A percentile compares a stretch with the other conserved stretches of the same genome.
Evolutionary conservation across 1,284 basidiomycete species (phyloP).

Genomic region (Garcileccinum viscosum): DNA sequence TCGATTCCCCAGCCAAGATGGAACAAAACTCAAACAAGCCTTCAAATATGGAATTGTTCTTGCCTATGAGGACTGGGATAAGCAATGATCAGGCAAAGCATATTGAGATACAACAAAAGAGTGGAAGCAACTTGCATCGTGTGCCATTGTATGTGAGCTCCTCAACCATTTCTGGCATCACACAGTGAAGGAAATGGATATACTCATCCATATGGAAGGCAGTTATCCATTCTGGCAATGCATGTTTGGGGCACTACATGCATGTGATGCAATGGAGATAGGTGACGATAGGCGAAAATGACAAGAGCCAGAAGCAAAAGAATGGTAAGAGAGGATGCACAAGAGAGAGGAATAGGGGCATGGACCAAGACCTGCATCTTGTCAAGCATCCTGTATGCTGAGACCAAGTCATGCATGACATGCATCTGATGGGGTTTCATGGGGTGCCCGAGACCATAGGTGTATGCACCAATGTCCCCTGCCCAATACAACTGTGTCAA

Average conservation of each 20-base stretch:
- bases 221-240: constrained; percentile 85
- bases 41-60: constrained; percentile 97
- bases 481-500: not conserved
- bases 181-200: constrained; percentile 86
- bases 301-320: not conserved
- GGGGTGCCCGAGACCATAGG: constrained; percentile 87
- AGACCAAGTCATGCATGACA: constrained; percentile 91
- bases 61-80: constrained; percentile 79
- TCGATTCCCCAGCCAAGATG: constrained; percentile 94
- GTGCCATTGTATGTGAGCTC: constrained; percentile 85
- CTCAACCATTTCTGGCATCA: constrained; percentile 88
- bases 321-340: not conserved
- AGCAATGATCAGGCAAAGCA: constrained; percentile 9
- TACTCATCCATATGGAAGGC: constrained; percentile 99
- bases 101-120: not conserved
- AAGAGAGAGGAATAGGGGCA: not conserved
- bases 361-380: constrained; percentile 72
- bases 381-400: constrained; percentile 88
- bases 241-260: constrained; percentile 77
- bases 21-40: constrained; percentile 98
- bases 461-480: constrained; percentile 84
- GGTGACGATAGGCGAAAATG: not conserved
- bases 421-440: constrained; percentile 97
- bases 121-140: constrained; percentile 66
- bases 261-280: not conserved